phyloP scores from a whole-genome alignment of 768 basidiomycete species.

The Trametes elegans region DNA sequence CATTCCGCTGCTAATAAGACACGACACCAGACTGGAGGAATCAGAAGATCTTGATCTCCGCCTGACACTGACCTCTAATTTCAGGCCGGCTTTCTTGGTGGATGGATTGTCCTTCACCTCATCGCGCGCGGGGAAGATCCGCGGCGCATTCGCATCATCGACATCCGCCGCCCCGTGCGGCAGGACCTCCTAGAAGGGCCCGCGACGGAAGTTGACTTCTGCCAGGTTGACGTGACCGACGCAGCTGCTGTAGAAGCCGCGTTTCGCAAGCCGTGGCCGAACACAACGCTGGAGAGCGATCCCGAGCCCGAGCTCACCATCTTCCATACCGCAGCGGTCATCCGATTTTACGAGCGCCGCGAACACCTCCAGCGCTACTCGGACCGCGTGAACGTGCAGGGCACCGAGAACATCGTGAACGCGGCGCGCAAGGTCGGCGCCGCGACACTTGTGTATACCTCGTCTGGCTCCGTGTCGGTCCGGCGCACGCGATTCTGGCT shows the following conservation, averaged over 20 bases:
- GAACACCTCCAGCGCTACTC: slow-evolving; percentile 50
- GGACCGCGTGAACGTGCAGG: slow-evolving; percentile 59
- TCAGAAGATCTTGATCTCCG: not conserved
- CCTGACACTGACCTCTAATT: not conserved
- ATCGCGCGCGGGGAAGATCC: slow-evolving; percentile 72
- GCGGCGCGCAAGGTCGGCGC: slow-evolving; percentile 57
- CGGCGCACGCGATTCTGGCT: slow-evolving; percentile 59
- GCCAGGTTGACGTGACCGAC: slow-evolving; percentile 59
- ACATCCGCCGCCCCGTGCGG: slow-evolving; percentile 61
- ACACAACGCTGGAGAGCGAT: slow-evolving; percentile 20
- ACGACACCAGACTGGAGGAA: too few relatives aligned
- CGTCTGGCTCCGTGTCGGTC: slow-evolving; percentile 65
- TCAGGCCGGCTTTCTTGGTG: slow-evolving; percentile 73
- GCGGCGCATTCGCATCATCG: slow-evolving; percentile 59
- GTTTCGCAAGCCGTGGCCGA: slow-evolving; percentile 64
- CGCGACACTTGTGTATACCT: slow-evolving; percentile 63
- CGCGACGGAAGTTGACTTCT: slow-evolving; percentile 53
- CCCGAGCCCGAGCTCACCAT: slow-evolving; percentile 50
- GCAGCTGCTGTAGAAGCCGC: slow-evolving; percentile 51
- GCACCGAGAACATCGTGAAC: slow-evolving; percentile 65
- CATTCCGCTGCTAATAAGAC: too few relatives aligned
- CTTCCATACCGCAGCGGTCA: slow-evolving; percentile 76
- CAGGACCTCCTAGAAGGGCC: slow-evolving; percentile 52
- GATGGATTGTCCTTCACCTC: slow-evolving; percentile 73
- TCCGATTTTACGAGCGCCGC: slow-evolving; percentile 74